These are phyloP conservation scores for Erythrobasidium hasegawianum DNA, from an alignment of 1,284 basidiomycete genomes.

Conservation along the genomic window DNA sequence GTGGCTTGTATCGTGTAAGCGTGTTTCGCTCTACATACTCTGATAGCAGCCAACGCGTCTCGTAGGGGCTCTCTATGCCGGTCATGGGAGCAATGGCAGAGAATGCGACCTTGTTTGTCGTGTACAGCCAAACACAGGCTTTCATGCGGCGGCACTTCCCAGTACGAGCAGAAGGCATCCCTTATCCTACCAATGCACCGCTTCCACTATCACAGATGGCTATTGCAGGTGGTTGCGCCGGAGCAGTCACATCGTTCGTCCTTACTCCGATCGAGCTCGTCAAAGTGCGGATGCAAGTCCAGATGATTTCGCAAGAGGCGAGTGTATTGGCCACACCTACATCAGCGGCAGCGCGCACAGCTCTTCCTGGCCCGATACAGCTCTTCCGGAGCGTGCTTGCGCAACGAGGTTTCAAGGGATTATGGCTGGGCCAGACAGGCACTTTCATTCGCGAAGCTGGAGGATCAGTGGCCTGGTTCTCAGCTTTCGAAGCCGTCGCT, in stretches of 20 bases:
- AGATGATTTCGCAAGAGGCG: constrained; percentile 63
- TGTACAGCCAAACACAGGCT: constrained; percentile 77
- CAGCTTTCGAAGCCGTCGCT: constrained; percentile 68
- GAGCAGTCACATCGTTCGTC: constrained; percentile 74
- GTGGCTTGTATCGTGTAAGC: constrained; percentile 72
- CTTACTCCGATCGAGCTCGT: constrained; percentile 87
- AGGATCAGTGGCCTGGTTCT: constrained; percentile 81
- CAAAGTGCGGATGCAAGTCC: constrained; percentile 94
- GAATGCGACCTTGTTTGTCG: constrained; percentile 80
- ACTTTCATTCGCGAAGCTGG: constrained; percentile 83
- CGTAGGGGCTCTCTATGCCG: constrained; percentile 78
- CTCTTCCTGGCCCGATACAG: constrained; percentile 60
- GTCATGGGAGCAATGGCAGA: constrained; percentile 85
- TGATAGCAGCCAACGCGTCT: too few species aligned
- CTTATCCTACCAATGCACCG: constrained; percentile 35
- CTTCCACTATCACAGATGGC: constrained; percentile 64
- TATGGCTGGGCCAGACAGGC: constrained; percentile 84
- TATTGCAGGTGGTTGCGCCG: constrained; percentile 73
- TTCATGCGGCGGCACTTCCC: constrained; percentile 52
- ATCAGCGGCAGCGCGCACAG: constrained; percentile 36
- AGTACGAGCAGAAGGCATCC: background rate
- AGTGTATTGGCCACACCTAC: constrained; percentile 46
- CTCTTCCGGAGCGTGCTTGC: constrained; percentile 65
- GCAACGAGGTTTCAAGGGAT: constrained; percentile 65
- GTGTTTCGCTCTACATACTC: constrained; percentile 27